Percentiles rank a stretch among this genome's conserved stretches.
Evolutionary conservation across 1,139 yeast species (phyloP).

Genomic region (Debaryomyces sp.): DNA sequence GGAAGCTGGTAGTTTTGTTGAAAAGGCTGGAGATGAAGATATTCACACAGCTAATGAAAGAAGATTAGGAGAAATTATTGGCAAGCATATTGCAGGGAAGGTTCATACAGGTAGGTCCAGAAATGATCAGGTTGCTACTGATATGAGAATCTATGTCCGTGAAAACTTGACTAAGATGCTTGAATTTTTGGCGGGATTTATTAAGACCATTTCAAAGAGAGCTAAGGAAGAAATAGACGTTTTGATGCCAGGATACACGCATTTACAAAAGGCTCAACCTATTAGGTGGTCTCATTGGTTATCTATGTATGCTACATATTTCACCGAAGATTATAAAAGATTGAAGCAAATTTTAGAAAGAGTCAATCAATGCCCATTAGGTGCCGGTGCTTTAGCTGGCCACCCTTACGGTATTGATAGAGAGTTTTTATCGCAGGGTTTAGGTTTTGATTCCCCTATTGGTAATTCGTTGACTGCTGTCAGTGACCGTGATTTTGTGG

Average conservation of each 20-base stretch:
- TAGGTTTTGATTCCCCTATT: conserved; percentile 82
- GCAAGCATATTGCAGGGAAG: conserved; percentile 91
- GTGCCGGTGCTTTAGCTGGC: conserved; percentile 98
- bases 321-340: conserved; percentile 87
- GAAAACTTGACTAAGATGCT: conserved; percentile 66
- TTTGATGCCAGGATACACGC: conserved; percentile 98
- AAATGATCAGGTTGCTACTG: conserved; percentile 98
- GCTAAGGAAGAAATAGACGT: conserved; percentile 86
- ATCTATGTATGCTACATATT: conserved; percentile 90
- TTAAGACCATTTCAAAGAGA: conserved; percentile 68
- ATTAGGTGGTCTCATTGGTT: conserved; percentile 99
- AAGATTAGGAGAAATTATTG: conserved; percentile 93
- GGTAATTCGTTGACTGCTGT: conserved; percentile 96
- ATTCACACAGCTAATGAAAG: conserved; percentile 99
- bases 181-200: conserved; percentile 60
- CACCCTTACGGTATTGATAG: conserved; percentile 98
- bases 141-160: conserved; percentile 92
- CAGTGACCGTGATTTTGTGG: conserved; percentile 95
- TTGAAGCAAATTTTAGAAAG: conserved; percentile 78
- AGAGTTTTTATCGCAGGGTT: conserved; percentile 75
- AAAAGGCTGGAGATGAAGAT: conserved; percentile 94
- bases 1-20: conserved; percentile 72
- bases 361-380: conserved; percentile 87
- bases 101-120: conserved; percentile 98
- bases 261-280: conserved; percentile 98